phyloP scores from a whole-genome alignment of 495 filamentous ascomycete genomes.

The Cairneyella variabilis region DNA sequence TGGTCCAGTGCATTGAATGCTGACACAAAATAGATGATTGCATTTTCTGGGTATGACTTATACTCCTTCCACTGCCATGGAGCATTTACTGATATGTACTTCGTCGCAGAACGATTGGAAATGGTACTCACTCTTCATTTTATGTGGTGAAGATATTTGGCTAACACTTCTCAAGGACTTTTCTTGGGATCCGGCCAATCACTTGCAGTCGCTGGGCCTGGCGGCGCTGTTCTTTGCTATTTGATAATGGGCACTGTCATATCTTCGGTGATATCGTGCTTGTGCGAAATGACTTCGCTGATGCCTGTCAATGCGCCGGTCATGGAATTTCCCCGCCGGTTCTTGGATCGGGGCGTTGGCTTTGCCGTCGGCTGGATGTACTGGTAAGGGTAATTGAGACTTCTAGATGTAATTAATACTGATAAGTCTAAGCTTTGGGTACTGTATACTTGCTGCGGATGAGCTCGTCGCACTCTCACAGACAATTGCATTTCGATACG shows the following conservation, averaged over 20 bases:
- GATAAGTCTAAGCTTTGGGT: slow-evolving; percentile 37
- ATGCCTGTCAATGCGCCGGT: slow-evolving; percentile 47
- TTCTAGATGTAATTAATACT: neutral
- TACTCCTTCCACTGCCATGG: neutral
- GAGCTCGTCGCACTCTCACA: slow-evolving; percentile 42
- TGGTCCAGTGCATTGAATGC: too few relatives aligned
- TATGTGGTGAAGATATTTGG: too few relatives aligned
- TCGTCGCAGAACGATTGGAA: slow-evolving; percentile 28
- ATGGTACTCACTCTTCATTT: too few relatives aligned
- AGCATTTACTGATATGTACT: slow-evolving; percentile 4
- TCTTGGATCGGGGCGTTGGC: slow-evolving; percentile 43
- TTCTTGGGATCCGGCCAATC: slow-evolving; percentile 35
- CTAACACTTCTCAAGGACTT: slow-evolving; percentile 28
- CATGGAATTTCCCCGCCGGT: slow-evolving; percentile 46
- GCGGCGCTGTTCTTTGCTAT: slow-evolving; percentile 36
- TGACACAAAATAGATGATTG: slow-evolving; percentile 30
- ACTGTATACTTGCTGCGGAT: slow-evolving; percentile 33
- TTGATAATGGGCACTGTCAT: slow-evolving; percentile 43
- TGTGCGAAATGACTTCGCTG: slow-evolving; percentile 50
- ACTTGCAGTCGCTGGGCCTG: slow-evolving; percentile 33
- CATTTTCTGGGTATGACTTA: slow-evolving; percentile 34
- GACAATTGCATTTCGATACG: slow-evolving; percentile 40
- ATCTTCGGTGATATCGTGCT: slow-evolving; percentile 45
- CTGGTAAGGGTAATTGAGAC: slow-evolving; percentile 34
- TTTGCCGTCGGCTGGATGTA: slow-evolving; percentile 53